These are phyloP conservation scores for Chlamydomonas urium DNA, from an alignment of 139 green algal genomes.

Conservation along the genomic window DNA sequence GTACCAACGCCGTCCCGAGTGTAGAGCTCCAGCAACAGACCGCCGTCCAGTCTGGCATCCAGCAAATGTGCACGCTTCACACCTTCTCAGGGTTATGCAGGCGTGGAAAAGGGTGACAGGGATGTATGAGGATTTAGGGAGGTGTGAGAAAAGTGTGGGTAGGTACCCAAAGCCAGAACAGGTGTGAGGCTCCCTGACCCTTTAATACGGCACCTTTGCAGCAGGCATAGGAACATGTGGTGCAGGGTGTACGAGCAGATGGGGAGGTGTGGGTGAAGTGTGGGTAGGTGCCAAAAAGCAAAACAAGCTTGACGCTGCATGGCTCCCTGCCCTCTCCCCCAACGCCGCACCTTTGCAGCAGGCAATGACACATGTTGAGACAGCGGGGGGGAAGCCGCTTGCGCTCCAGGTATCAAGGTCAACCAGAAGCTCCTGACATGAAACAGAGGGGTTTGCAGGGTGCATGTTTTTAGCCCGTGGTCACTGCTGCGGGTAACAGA, in stretches of 20 bases:
- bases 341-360: slow-evolving; percentile 37
- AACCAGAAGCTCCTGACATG: slow-evolving; percentile 36
- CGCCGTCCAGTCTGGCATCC: slow-evolving; percentile 69
- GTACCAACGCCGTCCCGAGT: slow-evolving; percentile 86
- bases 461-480: too few relatives aligned
- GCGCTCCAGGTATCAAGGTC: slow-evolving; percentile 53
- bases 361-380: slow-evolving; percentile 43
- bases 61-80: slow-evolving; percentile 78
- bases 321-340: not conserved
- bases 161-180: not conserved
- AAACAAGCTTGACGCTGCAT: not conserved
- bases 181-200: too few relatives aligned
- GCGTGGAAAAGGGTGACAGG: not conserved
- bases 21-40: slow-evolving; percentile 92
- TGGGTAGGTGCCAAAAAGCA: not conserved
- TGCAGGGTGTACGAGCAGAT: not conserved
- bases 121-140: not conserved
- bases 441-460: too few relatives aligned
- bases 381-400: slow-evolving; percentile 42
- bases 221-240: too few relatives aligned
- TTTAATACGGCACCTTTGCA: too few relatives aligned
- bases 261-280: not conserved
- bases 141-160: not conserved
- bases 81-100: slow-evolving; percentile 22
- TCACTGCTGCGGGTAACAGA: too few relatives aligned